Conservation (phyloP, 1,284 basidiomycete species). For the Fomitopsis pinicola region DNA sequence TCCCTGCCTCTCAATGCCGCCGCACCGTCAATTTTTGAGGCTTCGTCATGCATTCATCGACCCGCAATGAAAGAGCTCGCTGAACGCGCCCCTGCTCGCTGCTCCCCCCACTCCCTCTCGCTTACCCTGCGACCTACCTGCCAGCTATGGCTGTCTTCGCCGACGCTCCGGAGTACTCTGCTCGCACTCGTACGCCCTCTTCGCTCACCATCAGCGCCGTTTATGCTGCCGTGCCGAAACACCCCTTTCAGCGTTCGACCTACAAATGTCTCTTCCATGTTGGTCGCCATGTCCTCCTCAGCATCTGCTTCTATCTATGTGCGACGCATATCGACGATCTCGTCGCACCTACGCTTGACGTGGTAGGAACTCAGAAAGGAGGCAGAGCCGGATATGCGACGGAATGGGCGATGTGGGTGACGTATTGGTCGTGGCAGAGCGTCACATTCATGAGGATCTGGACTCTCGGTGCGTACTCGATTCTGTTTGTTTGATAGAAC, state of each 20-base stretch:
- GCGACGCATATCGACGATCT: slow-evolving; percentile 20
- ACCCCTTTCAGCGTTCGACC: slow-evolving; percentile 51
- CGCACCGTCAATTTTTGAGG: too few relatives aligned
- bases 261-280: slow-evolving; percentile 34
- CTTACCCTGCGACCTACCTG: too few relatives aligned
- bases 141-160: slow-evolving; percentile 3
- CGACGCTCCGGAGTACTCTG: slow-evolving; percentile 25
- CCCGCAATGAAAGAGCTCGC: too few relatives aligned
- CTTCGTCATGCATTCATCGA: too few relatives aligned
- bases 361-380: too few relatives aligned
- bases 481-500: too few relatives aligned
- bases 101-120: too few relatives aligned
- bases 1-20: too few relatives aligned
- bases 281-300: slow-evolving; percentile 30
- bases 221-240: slow-evolving; percentile 42
- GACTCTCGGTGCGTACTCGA: slow-evolving; percentile 19
- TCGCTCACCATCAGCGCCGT: slow-evolving; percentile 39
- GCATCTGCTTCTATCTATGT: slow-evolving; percentile 18
- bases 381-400: not conserved
- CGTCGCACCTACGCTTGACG: not conserved
- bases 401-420: slow-evolving; percentile 15
- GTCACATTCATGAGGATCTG: slow-evolving; percentile 24
- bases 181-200: slow-evolving; percentile 21
- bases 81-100: too few relatives aligned
- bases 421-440: slow-evolving; percentile 29